Evolutionary conservation across 495 filamentous ascomycete species (phyloP).

Genomic region (Paragyromitra xinjiangensis): DNA sequence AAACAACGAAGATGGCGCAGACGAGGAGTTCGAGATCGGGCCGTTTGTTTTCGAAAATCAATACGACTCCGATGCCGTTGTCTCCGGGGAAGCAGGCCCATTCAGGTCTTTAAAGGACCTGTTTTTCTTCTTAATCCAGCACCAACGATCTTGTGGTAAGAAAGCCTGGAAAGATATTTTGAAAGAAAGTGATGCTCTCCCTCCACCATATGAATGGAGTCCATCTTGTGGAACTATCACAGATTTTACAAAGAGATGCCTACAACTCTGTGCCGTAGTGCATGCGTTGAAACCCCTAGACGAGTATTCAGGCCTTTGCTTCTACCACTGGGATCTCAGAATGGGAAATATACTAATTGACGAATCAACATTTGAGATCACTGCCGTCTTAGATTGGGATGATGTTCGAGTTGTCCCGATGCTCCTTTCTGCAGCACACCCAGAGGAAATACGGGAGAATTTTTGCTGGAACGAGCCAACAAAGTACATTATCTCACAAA

Average conservation of each 20-base stretch:
- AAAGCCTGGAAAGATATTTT: conserved; percentile 1
- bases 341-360: conserved; percentile 16
- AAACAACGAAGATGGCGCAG: not conserved
- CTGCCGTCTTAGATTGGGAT: conserved; percentile 8
- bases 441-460: not conserved
- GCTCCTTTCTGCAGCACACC: conserved; percentile 10
- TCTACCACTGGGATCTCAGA: conserved; percentile 10
- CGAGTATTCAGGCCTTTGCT: not conserved
- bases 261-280: not conserved
- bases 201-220: not conserved
- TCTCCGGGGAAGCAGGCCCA: conserved; percentile 5
- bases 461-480: conserved; percentile 13
- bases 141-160: not conserved
- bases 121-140: conserved; percentile 6
- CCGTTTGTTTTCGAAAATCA: conserved; percentile 11
- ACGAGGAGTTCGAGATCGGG: conserved; percentile 1
- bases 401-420: conserved; percentile 3
- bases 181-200: conserved; percentile 10
- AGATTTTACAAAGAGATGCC: conserved; percentile 6
- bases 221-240: conserved; percentile 4
- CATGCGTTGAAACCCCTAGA: not conserved
- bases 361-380: not conserved
- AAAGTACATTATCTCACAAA: not conserved
- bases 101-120: conserved; percentile 9
- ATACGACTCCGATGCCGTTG: not conserved